Base-by-base conservation (phyloP, 495 filamentous ascomycete genomes). In the Aspergillus campestris region DNA sequence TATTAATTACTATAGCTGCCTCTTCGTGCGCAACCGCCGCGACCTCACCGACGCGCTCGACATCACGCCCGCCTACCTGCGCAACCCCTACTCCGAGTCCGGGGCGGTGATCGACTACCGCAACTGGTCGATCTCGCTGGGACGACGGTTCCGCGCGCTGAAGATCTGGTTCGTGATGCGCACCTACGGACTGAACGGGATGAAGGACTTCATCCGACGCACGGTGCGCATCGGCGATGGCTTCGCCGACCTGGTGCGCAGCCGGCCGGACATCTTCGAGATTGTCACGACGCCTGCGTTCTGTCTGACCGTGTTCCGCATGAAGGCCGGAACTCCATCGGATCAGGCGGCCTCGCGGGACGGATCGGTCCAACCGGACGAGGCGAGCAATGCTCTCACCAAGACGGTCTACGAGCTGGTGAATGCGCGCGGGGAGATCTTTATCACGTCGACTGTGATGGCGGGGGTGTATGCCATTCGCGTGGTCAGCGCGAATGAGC, bases 151-250 rank as follows among this genome's bases (percentile, higher is more conserved):
- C 73, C 73, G 92, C 9, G 78, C 83, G 1, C 66, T 98, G 40
- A 98, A 98, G 73, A 85, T 95, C 56, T 98, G 92, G 92, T 96
- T 96, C 59, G 92, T 98, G 10, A 70, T 98, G 56, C 77, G 92
- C 34, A 83, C 76, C 29, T 96, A 94, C 57, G 92, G 92, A 0
- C 68, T 89, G 42, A 74, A 75, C 40, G 90, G 92, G 3, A 65
- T 98, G 61, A 83, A 83, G 55, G 71, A 67, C 31, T 81, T 89
- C 55, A 78, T 97, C 34, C 71, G 80, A 24, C 75, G 76, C 42
- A 79, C 80, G 10, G 69, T 94, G 47, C 53, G 54, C 13, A 64
- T 89, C 0, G 89, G 88, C 18, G 77, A 90, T 44, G 59, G 72
- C 5, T 95, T 96, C 57, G 76, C 73, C 2, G 64, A 60, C 0